Base-by-base conservation (phyloP, 83 land plant genomes). In the Diphasiastrum complanatum region DNA sequence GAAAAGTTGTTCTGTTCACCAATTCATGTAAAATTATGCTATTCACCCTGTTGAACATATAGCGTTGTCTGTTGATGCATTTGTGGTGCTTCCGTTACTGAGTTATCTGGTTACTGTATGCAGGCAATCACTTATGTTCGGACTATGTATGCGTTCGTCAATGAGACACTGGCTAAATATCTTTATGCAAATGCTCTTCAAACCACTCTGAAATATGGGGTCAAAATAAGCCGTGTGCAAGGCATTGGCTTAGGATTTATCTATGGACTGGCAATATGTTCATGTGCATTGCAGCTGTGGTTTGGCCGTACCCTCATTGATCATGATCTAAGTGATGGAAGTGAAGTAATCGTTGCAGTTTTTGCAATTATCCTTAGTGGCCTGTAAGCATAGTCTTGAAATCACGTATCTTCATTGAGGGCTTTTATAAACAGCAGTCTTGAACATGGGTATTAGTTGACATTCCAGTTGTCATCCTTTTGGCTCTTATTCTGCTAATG, bases 211-310 rank as follows among this genome's bases (percentile, higher is more conserved):
- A 78, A 86, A 65, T 93, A 89, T 77, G 99, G 96, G 18, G 88
- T 93, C 45, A 64, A 83, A 62, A 93, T 93, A 11, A 93, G 96
- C 69, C 92, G 89, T 64, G 96, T 93, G 33, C 99, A 93, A 80
- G 99, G 99, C 6, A 82, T 93, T 74, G 99, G 99, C 19, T 81
- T 93, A 47, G 99, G 99, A 47, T 93, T 89, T 60, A 93, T 96
- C 31, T 93, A 93, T 73, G 99, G 99, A 23, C 88, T 93, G 64
- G 96, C 99, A 8, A 85, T 93, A 33, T 93, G 99, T 72, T 93
- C 99, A 14, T 93, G 96, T 75, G 89, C 99, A 20, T 69, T 93
- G 65, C 96, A 93, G 62, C 73, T 93, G 55, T 93, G 89, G 89
- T 90, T 89, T 63, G 96, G 96, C 26, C 73, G 89, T 63, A 80